These are phyloP conservation scores for Trypanosoma brucei DNA, from an alignment of 208 protist genomes.

Conservation along the genomic window DNA sequence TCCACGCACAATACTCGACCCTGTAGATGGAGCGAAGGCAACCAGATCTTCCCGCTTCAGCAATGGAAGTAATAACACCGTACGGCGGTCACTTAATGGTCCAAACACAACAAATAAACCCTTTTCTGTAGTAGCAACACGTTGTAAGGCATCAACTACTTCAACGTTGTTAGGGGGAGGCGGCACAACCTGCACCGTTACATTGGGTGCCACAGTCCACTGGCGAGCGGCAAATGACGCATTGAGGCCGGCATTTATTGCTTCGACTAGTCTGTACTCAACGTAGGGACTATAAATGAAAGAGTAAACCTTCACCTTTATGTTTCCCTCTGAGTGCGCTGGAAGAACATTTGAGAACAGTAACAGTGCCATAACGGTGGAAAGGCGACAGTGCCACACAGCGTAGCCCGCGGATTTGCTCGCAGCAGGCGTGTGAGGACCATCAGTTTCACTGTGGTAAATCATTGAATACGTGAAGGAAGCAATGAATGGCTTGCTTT, in stretches of 20 bases:
- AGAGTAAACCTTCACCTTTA: slow-evolving; percentile 2
- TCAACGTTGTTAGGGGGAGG: not conserved
- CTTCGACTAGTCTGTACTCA: not conserved
- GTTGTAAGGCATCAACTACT: not conserved
- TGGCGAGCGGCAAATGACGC: not conserved
- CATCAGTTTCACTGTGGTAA: too few relatives aligned
- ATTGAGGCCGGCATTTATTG: slow-evolving; percentile 1
- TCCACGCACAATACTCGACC: not conserved
- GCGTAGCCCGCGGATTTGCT: not conserved
- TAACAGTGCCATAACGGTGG: not conserved
- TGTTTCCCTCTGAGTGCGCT: not conserved
- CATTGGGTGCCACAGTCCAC: not conserved
- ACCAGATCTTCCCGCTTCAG: slow-evolving; percentile 2
- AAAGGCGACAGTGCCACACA: not conserved
- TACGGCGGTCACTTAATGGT: not conserved
- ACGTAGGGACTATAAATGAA: not conserved
- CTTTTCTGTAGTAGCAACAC: not conserved
- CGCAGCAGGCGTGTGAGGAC: not conserved
- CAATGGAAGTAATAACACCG: not conserved
- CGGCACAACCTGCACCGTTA: not conserved
- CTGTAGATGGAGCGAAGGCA: slow-evolving; percentile 2
- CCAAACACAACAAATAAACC: slow-evolving; percentile 5
- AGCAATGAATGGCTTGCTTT: too few relatives aligned
- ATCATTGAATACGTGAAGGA: too few relatives aligned
- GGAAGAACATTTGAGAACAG: not conserved